Evolutionary conservation across 768 basidiomycete genomes (phyloP).

Genomic region (Lactarius vividus): DNA sequence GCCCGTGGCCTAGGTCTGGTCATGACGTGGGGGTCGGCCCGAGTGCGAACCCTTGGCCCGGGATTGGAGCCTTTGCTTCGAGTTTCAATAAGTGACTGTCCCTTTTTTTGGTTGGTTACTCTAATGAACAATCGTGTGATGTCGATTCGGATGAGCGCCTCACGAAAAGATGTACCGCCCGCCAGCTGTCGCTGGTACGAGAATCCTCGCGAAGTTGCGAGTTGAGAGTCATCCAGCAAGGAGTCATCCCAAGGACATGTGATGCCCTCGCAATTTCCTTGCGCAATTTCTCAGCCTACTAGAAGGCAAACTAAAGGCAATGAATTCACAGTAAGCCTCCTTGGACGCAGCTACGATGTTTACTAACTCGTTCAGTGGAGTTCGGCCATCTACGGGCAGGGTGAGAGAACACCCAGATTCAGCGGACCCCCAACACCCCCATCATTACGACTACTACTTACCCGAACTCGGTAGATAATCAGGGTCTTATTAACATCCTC

Average conservation of each 20-base stretch:
- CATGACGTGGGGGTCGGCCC: background rate
- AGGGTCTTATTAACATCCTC: background rate
- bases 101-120: background rate
- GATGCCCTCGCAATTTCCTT: too few species aligned
- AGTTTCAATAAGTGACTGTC: too few species aligned
- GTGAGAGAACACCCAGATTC: conserved; percentile 12
- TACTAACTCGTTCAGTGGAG: background rate
- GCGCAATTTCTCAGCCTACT: background rate
- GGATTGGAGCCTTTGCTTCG: too few species aligned
- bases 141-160: background rate
- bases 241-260: too few species aligned
- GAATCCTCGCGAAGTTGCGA: too few species aligned
- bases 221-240: too few species aligned
- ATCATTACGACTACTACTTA: background rate
- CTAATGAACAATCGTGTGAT: background rate
- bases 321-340: too few species aligned
- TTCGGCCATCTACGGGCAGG: conserved; percentile 15
- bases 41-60: background rate
- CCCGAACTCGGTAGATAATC: conserved; percentile 1
- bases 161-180: background rate
- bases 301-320: background rate
- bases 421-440: conserved; percentile 18
- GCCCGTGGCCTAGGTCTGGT: background rate
- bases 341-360: background rate
- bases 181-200: too few species aligned